Percentiles rank a stretch among this genome's conserved stretches.
Evolutionary conservation across 1,139 yeast genomes (phyloP).

Genomic region (Tardiomyces digboiensis): DNA sequence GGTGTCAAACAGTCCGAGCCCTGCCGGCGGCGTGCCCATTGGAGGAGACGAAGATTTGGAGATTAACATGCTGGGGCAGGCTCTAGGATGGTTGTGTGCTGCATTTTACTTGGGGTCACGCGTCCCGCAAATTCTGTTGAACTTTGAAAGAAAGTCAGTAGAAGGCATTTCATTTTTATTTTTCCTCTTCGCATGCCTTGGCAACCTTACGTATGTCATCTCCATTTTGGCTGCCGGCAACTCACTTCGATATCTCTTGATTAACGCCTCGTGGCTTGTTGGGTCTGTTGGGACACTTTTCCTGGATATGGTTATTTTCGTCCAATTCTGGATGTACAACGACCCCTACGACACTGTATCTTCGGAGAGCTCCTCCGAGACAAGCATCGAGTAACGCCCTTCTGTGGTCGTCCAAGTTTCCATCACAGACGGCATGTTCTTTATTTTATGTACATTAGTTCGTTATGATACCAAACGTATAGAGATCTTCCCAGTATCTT

Average conservation of each 20-base stretch:
- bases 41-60: constrained; percentile 17
- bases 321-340: constrained; percentile 79
- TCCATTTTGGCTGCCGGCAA: constrained; percentile 73
- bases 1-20: constrained; percentile 27
- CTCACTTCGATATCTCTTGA: constrained; percentile 57
- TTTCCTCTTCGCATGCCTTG: constrained; percentile 87
- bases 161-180: constrained; percentile 91
- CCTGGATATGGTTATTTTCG: constrained; percentile 75
- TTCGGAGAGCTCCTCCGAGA: too few relatives aligned
- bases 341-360: constrained; percentile 9
- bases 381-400: too few relatives aligned
- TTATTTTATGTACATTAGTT: too few relatives aligned
- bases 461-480: too few relatives aligned
- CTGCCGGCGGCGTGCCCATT: constrained; percentile 25
- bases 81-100: constrained; percentile 91
- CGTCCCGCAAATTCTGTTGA: constrained; percentile 78
- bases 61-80: constrained; percentile 72
- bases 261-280: constrained; percentile 86
- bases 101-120: constrained; percentile 77
- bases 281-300: constrained; percentile 85
- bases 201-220: constrained; percentile 81
- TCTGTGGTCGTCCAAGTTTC: too few relatives aligned
- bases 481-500: too few relatives aligned
- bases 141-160: constrained; percentile 76
- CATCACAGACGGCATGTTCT: too few relatives aligned